Base-by-base conservation (phyloP, 768 basidiomycete species). In the Mycena vitilis region DNA sequence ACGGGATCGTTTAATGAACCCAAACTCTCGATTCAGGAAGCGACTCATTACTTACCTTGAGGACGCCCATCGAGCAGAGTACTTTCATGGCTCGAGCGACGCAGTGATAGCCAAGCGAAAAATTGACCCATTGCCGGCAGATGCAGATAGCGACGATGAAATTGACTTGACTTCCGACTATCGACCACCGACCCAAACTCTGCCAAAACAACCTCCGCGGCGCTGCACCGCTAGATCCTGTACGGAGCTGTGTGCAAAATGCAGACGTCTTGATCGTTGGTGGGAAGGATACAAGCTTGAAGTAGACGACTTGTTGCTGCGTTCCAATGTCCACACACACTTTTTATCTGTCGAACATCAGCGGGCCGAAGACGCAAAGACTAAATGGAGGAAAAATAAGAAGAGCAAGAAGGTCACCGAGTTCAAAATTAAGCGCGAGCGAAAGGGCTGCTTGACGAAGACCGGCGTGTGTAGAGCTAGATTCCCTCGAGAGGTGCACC, bases 241-340 rank as follows among this genome's bases (percentile, higher is more conserved):
- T n/a, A 47, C 15, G 2, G 45, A n/a, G 15, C 20, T 47, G 45
- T 47, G 45, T 47, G 15, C 45, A 15, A 18, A 7, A 47, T 47
- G 45, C 45, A 13, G 79, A 51, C 68, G 77, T 42, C 74, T 76
- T 9, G 3, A 60, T 40, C 40, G 20, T 10, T 76, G 75, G 75
- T 68, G 68, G 65, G 13, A 18, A 1, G 22, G 49, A 34, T 73
- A 66, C 44, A 18, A 60, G 5, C 18, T 42, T 8, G 64, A 49
- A 23, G 72, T 77, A 0, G 68, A 75, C 66, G 70, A 75, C 63
- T 18, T 75, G 16, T 15, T 76, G 1, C 25, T 65, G 2, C 37
- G 60, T 22, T 70, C 73, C 16, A 75, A 76, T 63, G 15, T 72
- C 8, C 75, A 76, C 60, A 58, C 16, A 12, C 73, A 74, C 56